Percentiles rank a stretch among this genome's conserved stretches.
Evolutionary conservation across 116 monocot genomes (phyloP).

Genomic region (Dioscorea cayenensis): DNA sequence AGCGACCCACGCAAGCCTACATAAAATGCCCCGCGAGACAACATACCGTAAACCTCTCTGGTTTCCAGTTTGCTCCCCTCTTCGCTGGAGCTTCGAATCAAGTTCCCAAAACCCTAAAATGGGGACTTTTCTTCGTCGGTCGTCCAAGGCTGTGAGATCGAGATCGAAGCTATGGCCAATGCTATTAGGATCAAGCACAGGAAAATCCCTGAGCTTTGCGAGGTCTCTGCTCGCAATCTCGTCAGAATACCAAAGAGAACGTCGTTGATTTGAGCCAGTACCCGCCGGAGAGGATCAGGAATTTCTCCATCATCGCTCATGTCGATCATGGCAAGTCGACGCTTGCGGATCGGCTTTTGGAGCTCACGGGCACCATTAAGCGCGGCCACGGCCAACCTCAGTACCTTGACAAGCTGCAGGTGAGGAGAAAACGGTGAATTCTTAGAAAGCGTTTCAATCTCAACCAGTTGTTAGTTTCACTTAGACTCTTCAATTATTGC

Average conservation of each 20-base stretch:
- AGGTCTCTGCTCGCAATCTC: slow-evolving; percentile 36
- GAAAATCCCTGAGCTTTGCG: background rate
- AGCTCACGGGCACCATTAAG: slow-evolving; percentile 92
- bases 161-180: slow-evolving; percentile 16
- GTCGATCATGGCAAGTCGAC: slow-evolving; percentile 98
- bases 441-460: background rate
- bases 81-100: no score
- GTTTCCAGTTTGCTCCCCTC: no score
- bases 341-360: slow-evolving; percentile 86
- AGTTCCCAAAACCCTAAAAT: no score
- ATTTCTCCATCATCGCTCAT: slow-evolving; percentile 98
- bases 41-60: no score
- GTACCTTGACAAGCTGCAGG: slow-evolving; percentile 96
- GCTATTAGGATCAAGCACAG: background rate
- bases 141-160: background rate
- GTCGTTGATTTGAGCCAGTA: slow-evolving; percentile 63
- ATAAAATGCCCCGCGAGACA: no score
- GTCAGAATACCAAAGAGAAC: slow-evolving; percentile 27
- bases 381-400: slow-evolving; percentile 91
- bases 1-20: no score
- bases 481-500: background rate
- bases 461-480: background rate
- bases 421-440: slow-evolving; percentile 3
- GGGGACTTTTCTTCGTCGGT: no score
- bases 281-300: slow-evolving; percentile 79